phyloP scores from a whole-genome alignment of 225 moss, liverwort and hornwort genomes.

The Physcomitrellopsis africana region DNA sequence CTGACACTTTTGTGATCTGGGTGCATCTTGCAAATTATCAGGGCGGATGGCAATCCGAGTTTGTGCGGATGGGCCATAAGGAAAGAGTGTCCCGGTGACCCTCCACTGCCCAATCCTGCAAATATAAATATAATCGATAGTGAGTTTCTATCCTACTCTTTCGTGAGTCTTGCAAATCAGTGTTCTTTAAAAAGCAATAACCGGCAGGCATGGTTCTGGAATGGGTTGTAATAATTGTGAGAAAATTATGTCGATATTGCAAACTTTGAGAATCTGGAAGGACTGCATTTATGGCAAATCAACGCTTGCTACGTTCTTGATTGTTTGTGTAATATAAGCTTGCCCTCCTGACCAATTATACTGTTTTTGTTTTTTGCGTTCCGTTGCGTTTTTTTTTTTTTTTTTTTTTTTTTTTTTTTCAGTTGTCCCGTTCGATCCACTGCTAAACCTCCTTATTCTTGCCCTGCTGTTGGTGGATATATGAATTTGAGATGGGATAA shows the following conservation, averaged over 20 bases:
- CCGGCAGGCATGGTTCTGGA: no score
- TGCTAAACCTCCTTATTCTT: no score
- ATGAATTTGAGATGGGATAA: neutral
- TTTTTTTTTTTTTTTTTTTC: neutral
- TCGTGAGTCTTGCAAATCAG: conserved; percentile 9
- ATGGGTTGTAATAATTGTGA: neutral
- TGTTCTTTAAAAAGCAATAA: no score
- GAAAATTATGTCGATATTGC: neutral
- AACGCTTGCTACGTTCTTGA: neutral
- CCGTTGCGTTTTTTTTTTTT: no score
- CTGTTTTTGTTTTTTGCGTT: no score
- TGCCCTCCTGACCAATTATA: neutral
- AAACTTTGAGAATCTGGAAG: neutral
- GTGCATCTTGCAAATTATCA: conserved; percentile 18
- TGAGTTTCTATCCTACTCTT: conserved; percentile 29
- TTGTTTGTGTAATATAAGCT: neutral
- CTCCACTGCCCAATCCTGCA: conserved; percentile 62
- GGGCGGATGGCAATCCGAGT: conserved; percentile 68
- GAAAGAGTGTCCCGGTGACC: conserved; percentile 69
- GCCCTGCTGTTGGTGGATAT: no score
- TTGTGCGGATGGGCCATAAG: conserved; percentile 67
- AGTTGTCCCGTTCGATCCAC: neutral
- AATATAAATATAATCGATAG: conserved; percentile 50
- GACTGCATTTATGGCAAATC: no score
- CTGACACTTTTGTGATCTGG: conserved; percentile 1